Evolutionary conservation across 2,329 filamentous ascomycete species (phyloP).

Genomic region (Fusarium annulatum): DNA sequence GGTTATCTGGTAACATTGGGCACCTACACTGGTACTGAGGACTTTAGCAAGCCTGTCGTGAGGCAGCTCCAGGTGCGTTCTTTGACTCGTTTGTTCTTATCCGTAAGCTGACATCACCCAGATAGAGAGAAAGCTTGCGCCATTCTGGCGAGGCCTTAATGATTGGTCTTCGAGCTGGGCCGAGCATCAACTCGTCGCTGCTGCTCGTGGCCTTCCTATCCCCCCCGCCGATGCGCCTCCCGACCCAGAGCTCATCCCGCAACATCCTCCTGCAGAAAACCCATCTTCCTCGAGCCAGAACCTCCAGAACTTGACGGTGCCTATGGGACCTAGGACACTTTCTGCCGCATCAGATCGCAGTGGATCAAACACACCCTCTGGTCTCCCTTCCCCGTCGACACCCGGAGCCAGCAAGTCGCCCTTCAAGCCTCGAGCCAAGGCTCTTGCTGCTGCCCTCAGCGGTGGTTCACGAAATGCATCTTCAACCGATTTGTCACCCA

Average conservation of each 20-base stretch:
- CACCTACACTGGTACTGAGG: constrained; percentile 90
- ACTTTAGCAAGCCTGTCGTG: constrained; percentile 90
- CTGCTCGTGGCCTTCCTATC: constrained; percentile 83
- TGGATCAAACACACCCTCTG: constrained; percentile 70
- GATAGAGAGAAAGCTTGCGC: constrained; percentile 92
- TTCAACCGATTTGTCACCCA: constrained; percentile 76
- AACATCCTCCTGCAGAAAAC: constrained; percentile 57
- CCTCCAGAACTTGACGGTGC: constrained; percentile 79
- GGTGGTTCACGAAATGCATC: constrained; percentile 78
- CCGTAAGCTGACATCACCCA: constrained; percentile 54
- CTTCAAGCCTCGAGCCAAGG: constrained; percentile 88
- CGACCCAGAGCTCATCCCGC: constrained; percentile 70
- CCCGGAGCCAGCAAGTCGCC: constrained; percentile 56
- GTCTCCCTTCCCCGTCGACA: constrained; percentile 60
- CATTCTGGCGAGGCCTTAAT: constrained; percentile 94
- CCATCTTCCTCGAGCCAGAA: constrained; percentile 64
- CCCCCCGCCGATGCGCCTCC: constrained; percentile 87
- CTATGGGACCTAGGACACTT: constrained; percentile 80
- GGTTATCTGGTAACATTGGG: constrained; percentile 95
- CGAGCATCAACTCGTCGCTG: constrained; percentile 94
- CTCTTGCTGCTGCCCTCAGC: constrained; percentile 82
- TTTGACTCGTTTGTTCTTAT: not conserved
- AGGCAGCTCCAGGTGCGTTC: constrained; percentile 85
- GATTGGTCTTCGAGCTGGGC: constrained; percentile 92
- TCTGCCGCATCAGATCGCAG: constrained; percentile 80